phyloP scores from a whole-genome alignment of 2,329 filamentous ascomycete species.

The Sphaerulina vaccinii region DNA sequence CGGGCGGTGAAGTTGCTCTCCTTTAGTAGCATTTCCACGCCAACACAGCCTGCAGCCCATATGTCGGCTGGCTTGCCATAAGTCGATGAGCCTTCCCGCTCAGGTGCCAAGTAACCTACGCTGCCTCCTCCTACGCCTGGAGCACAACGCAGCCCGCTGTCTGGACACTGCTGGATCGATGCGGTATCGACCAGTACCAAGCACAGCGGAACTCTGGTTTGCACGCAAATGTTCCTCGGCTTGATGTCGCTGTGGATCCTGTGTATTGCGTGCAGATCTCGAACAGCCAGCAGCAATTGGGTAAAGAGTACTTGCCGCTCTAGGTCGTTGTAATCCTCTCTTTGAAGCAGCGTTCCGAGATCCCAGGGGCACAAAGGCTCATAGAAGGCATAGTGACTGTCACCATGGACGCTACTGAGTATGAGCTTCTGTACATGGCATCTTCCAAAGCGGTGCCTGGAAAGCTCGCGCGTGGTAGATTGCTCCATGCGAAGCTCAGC shows the following conservation, averaged over 20 bases:
- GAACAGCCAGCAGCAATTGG: neutral
- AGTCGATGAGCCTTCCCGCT: neutral
- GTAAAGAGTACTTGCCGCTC: conserved; percentile 5
- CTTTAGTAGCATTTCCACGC: neutral
- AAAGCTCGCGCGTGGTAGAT: neutral
- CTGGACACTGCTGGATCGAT: neutral
- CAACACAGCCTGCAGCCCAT: conserved; percentile 7
- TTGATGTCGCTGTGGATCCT: conserved; percentile 9
- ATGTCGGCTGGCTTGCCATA: conserved; percentile 4
- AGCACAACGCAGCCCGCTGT: too few species aligned
- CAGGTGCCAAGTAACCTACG: conserved; percentile 4
- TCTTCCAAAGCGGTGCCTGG: conserved; percentile 1
- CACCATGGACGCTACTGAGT: too few species aligned
- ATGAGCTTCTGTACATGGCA: neutral
- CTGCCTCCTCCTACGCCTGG: neutral
- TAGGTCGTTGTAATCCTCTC: neutral
- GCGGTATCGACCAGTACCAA: conserved; percentile 6
- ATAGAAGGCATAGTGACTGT: conserved; percentile 7
- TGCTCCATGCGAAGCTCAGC: neutral
- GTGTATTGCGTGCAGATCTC: neutral
- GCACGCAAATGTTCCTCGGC: neutral
- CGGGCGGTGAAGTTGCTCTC: neutral
- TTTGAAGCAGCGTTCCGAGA: neutral
- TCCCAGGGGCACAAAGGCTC: neutral
- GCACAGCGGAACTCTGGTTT: neutral